phyloP scores from a whole-genome alignment of 2,329 filamentous ascomycete species.

The Dissoconium aciculare region DNA sequence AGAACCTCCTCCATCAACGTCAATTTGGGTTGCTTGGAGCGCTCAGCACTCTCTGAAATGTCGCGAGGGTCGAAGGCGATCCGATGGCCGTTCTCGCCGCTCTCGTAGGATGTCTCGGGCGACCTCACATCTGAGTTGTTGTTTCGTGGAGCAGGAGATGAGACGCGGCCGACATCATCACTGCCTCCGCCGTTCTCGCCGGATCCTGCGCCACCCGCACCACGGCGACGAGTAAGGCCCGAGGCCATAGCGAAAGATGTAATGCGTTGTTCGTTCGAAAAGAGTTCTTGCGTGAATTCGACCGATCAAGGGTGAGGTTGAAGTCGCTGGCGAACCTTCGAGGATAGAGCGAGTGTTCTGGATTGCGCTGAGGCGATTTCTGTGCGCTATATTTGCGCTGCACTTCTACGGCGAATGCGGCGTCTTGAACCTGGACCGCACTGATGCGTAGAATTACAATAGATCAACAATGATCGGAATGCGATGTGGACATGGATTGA shows the following conservation, averaged over 20 bases:
- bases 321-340: background rate
- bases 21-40: slow-evolving; percentile 94
- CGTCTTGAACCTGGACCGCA: too few relatives aligned
- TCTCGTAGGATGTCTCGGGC: slow-evolving; percentile 70
- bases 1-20: slow-evolving; percentile 98
- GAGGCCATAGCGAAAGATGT: slow-evolving; percentile 40
- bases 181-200: slow-evolving; percentile 48
- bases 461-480: too few relatives aligned
- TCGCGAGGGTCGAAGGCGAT: slow-evolving; percentile 96
- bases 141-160: slow-evolving; percentile 49
- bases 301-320: background rate
- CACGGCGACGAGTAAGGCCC: slow-evolving; percentile 50
- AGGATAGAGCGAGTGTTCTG: background rate
- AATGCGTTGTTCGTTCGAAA: background rate
- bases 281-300: too few relatives aligned
- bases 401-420: too few relatives aligned
- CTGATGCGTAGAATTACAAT: too few relatives aligned
- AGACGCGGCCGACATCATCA: slow-evolving; percentile 50
- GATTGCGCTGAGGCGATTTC: slow-evolving; percentile 2
- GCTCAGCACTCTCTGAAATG: slow-evolving; percentile 89
- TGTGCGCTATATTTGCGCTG: slow-evolving; percentile 1
- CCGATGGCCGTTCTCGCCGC: slow-evolving; percentile 86
- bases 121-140: slow-evolving; percentile 36
- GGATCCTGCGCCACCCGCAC: slow-evolving; percentile 38
- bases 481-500: slow-evolving; percentile 3